These are phyloP conservation scores for Apocynum venetum DNA, from an alignment of 257 asterid species.

Conservation along the genomic window DNA sequence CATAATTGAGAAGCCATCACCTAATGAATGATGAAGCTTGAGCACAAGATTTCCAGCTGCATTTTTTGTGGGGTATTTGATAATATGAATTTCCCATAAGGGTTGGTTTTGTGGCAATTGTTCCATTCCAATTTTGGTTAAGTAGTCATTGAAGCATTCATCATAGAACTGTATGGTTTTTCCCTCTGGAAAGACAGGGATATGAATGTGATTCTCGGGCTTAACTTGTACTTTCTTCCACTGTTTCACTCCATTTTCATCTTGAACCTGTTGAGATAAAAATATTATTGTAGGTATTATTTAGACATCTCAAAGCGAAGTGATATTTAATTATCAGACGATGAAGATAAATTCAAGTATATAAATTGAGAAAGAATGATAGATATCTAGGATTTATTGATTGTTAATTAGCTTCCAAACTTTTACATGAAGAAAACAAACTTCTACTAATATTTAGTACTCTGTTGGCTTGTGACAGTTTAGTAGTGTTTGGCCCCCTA, in stretches of 20 bases:
- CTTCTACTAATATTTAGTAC: too few relatives aligned
- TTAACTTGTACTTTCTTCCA: constrained; percentile 40
- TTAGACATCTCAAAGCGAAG: neutral
- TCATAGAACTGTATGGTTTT: constrained; percentile 31
- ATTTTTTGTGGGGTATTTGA: constrained; percentile 34
- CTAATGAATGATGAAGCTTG: constrained; percentile 41
- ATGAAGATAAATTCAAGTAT: too few relatives aligned
- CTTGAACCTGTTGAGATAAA: constrained; percentile 20
- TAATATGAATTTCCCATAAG: constrained; percentile 41
- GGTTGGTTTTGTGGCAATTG: constrained; percentile 34
- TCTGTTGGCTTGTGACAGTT: too few relatives aligned
- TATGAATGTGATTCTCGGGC: constrained; percentile 22
- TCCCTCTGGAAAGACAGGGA: constrained; percentile 27
- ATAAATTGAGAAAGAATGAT: too few relatives aligned
- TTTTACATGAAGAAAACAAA: too few relatives aligned
- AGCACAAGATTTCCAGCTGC: constrained; percentile 35
- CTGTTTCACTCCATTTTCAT: constrained; percentile 26
- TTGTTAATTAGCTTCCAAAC: too few relatives aligned
- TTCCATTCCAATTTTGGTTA: constrained; percentile 31
- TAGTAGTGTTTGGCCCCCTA: too few relatives aligned
- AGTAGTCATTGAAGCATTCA: constrained; percentile 30
- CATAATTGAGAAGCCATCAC: constrained; percentile 44
- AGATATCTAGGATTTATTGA: too few relatives aligned
- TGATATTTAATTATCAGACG: too few relatives aligned
- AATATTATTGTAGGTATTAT: neutral